phyloP scores from a whole-genome alignment of 2,329 filamentous ascomycete genomes.

The Fonsecaea pedrosoi region DNA sequence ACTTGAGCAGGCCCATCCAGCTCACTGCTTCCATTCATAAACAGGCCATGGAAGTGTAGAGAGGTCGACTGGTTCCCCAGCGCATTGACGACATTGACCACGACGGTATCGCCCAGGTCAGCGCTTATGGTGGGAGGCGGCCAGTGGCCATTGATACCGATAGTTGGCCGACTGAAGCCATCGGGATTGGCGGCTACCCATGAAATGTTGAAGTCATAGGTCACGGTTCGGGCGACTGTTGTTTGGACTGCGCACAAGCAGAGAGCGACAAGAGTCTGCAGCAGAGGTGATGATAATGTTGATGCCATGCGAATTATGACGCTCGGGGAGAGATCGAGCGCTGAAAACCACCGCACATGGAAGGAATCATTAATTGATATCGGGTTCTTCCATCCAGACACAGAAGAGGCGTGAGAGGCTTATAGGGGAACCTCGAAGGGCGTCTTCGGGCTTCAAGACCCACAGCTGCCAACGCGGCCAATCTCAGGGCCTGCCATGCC shows the following conservation, averaged over 20 bases:
- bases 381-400: no score
- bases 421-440: neutral
- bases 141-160: slow-evolving; percentile 77
- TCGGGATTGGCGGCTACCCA: slow-evolving; percentile 64
- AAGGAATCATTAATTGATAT: no score
- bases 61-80: slow-evolving; percentile 68
- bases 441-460: slow-evolving; percentile 6
- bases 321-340: no score
- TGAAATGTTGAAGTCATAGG: slow-evolving; percentile 59
- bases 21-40: slow-evolving; percentile 74
- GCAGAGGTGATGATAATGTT: neutral
- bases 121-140: slow-evolving; percentile 75
- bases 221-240: neutral
- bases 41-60: slow-evolving; percentile 79
- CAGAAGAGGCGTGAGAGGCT: neutral
- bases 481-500: no score
- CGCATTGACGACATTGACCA: slow-evolving; percentile 72
- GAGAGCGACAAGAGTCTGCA: neutral
- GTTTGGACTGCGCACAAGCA: neutral
- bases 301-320: neutral
- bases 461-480: neutral
- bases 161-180: slow-evolving; percentile 58
- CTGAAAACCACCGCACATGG: no score
- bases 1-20: slow-evolving; percentile 76
- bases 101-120: slow-evolving; percentile 73